These are phyloP conservation scores for Bipolaris cookei DNA, from an alignment of 2,329 filamentous ascomycete species.

Conservation along the genomic window DNA sequence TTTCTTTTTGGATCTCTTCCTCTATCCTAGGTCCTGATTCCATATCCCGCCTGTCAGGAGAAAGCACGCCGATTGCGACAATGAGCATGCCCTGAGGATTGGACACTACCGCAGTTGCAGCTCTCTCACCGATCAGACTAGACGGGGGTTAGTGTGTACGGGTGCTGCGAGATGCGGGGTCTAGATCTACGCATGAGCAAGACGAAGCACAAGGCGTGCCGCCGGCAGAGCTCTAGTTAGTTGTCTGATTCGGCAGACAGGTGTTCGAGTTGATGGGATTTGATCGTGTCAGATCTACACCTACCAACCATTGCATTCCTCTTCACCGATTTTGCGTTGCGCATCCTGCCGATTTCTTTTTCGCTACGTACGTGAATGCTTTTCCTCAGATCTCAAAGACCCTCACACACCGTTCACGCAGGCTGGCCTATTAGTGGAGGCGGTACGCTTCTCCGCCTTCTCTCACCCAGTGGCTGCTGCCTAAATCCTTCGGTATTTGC, in stretches of 20 bases:
- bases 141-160: background rate
- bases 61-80: background rate
- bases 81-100: background rate
- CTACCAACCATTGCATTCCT: background rate
- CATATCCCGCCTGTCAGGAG: background rate
- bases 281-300: background rate
- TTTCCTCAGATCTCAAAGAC: constrained; percentile 3
- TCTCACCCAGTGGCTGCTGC: constrained; percentile 1
- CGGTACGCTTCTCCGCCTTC: background rate
- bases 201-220: background rate
- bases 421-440: background rate
- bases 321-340: background rate
- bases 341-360: background rate
- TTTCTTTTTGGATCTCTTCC: background rate
- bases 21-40: background rate
- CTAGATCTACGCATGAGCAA: constrained; percentile 1
- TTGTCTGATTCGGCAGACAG: background rate
- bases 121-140: constrained; percentile 9
- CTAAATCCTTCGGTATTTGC: background rate
- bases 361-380: background rate
- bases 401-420: constrained; percentile 10
- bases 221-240: background rate
- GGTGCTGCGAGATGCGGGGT: background rate
- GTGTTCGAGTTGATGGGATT: background rate
- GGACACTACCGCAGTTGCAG: background rate